phyloP scores from a whole-genome alignment of 306 rosid genomes.

The Arachis hypogaea region DNA sequence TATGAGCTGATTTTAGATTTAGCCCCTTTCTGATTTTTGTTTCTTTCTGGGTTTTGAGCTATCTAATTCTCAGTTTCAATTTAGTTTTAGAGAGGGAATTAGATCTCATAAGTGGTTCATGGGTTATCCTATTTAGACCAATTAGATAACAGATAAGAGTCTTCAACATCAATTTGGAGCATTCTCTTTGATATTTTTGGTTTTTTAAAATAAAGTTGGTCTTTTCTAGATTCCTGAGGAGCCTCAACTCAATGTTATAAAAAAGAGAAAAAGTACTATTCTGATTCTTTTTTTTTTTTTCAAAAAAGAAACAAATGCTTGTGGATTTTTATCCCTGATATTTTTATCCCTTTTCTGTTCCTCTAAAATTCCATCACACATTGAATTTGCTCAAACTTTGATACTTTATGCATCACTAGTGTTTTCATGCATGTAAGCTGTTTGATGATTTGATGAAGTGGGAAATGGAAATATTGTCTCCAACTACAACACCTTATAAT shows the following conservation, averaged over 20 bases:
- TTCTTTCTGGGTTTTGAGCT: constrained; percentile 31
- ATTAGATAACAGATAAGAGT: constrained; percentile 30
- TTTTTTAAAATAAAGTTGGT: constrained; percentile 43
- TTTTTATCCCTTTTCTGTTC: constrained; percentile 35
- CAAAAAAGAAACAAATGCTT: constrained; percentile 41
- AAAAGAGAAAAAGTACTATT: constrained; percentile 49
- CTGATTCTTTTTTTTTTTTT: constrained; percentile 48
- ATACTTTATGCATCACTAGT: constrained; percentile 38
- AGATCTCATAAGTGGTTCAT: constrained; percentile 47
- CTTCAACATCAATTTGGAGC: constrained; percentile 37
- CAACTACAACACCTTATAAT: constrained; percentile 55
- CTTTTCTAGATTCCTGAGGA: constrained; percentile 70
- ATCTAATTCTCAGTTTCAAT: neutral
- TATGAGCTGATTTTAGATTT: constrained; percentile 5
- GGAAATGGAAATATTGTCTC: constrained; percentile 66
- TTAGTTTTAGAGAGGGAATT: constrained; percentile 29
- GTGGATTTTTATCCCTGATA: constrained; percentile 57
- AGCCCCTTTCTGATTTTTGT: neutral
- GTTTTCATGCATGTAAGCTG: neutral
- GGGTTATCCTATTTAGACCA: constrained; percentile 38
- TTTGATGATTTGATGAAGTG: constrained; percentile 55
- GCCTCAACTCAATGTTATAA: constrained; percentile 24
- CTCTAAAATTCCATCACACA: constrained; percentile 1
- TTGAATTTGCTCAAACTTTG: neutral
- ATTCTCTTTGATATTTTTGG: constrained; percentile 44